Evolutionary conservation across 1,139 yeast species (phyloP), one percentile per base, ranked within the genome.

Genomic region (Hemisphaericaspora xylanilytica): DNA sequence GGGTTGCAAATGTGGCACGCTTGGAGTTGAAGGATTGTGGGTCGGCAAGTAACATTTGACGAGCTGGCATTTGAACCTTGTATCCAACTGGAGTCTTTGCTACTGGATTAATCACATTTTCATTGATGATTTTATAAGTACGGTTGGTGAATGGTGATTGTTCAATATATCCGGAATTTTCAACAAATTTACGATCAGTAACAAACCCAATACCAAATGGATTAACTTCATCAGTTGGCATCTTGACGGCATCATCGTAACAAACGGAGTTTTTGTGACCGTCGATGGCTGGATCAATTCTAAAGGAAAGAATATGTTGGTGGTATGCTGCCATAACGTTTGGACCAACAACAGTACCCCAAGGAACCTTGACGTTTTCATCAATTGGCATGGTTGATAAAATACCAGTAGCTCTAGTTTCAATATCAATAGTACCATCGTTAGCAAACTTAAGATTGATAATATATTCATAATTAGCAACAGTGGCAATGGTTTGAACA

Each of bases 341-440:
- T 48, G 95, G 95, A 20, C 89, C 90, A 44, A 87, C 87, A 51
- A 80, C 74, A 25, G 92, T 86, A 56, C 95, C 94, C 83, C 87
- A 86, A 50, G 85, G 85, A 49, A 85, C 86, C 43, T 70, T 76
- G 55, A 78, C 80, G 56, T 80, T 82, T 50, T 76, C 81, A 50
- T 87, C 95, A 54, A 85, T 83, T 55, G 92, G 90, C 84, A 84
- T 85, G 43, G 89, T 82, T 25, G 86, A 80, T 53, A 82, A 68
- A 51, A 87, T 85, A 72, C 96, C 96, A 40, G 95, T 86, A 45
- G 95, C 95, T 66, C 95, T 78, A 48, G 85, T 81, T 63, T 86
- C 94, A 47, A 86, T 81, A 51, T 83, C 84, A 54, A 87, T 80
- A 37, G 85, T 81, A 50, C 94, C 96, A 50, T 85, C 94, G 64